Evolutionary conservation across 169 alveolate species (phyloP).

Genomic region (Besnoitia besnoiti): DNA sequence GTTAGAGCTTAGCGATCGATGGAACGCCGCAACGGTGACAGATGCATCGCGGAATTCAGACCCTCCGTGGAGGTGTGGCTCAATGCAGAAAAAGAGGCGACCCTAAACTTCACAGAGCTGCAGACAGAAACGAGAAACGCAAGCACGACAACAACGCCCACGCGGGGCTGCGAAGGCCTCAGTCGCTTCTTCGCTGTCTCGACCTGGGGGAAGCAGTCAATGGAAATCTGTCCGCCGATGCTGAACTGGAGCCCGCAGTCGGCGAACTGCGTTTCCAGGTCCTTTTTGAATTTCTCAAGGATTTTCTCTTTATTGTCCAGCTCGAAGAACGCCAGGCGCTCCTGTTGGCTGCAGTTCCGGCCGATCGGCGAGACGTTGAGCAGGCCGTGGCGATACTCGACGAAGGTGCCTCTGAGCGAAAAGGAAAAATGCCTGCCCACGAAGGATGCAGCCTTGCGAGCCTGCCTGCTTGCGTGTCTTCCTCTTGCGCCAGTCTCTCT

Average conservation of each 20-base stretch:
- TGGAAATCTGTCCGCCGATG: conserved; percentile 97
- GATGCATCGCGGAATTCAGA: too few species aligned
- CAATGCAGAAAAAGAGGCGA: too few species aligned
- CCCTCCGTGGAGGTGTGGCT: too few species aligned
- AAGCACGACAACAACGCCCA: neutral
- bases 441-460: too few species aligned
- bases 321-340: conserved; percentile 86
- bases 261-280: conserved; percentile 78
- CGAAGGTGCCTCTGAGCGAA: conserved; percentile 89
- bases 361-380: conserved; percentile 97
- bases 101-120: conserved; percentile 86
- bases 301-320: conserved; percentile 78
- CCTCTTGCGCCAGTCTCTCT: too few species aligned
- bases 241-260: conserved; percentile 85
- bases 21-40: too few species aligned
- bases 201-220: conserved; percentile 94
- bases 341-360: conserved; percentile 91
- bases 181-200: conserved; percentile 10
- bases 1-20: conserved; percentile 39
- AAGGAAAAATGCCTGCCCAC: too few species aligned
- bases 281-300: conserved; percentile 79
- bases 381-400: conserved; percentile 95
- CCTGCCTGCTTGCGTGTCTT: too few species aligned
- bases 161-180: neutral
- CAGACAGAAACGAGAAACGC: neutral